Conservation (phyloP, 129 eudicot genomes). For the Helianthus annuus region HanXRQr2.0-SUNRISE NC_035436.2:178608439-178608938, state of each 20-base stretch:
- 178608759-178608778: not conserved
- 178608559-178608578: slow-evolving; percentile 99
- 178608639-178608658: slow-evolving; percentile 97
- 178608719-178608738: slow-evolving; percentile 5
- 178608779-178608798: not conserved
- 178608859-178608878: not conserved
- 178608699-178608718: not conserved
- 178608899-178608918: not conserved
- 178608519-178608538: not conserved
- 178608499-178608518: not conserved
- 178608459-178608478: slow-evolving; percentile 10
- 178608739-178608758: not conserved
- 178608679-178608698: slow-evolving; percentile 3
- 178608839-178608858: not conserved
- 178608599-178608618: slow-evolving; percentile 89
- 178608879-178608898: slow-evolving; percentile 1
- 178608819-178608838: not conserved
- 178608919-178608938: not conserved
- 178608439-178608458: slow-evolving; percentile 74
- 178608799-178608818: not conserved
- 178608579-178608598: slow-evolving; percentile 97
- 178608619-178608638: slow-evolving; percentile 96
- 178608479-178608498: slow-evolving; percentile 3
- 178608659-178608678: slow-evolving; percentile 66
- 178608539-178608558: slow-evolving; percentile 65